Evolutionary conservation across 345 rosid genomes (phyloP), one percentile per base, ranked within the genome.

Genomic region (Garcia nutans): DNA sequence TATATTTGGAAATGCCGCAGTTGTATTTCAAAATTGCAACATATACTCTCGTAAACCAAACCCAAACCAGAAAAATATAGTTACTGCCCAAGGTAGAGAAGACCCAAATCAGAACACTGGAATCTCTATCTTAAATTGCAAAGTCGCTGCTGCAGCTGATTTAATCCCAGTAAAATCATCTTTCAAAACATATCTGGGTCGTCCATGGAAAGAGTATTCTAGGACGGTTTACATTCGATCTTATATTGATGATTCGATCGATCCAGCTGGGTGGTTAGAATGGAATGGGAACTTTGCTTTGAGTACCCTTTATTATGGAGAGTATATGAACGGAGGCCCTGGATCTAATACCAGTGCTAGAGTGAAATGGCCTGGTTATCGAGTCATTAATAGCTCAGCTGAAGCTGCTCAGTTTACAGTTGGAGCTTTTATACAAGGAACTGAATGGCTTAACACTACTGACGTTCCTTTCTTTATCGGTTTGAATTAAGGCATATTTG

Each of bases 201-300:
- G 98, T 42, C 98, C 98, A 0, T 93, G 97, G 98, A 92, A 79
- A 70, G 77, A 75, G 63, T 92, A 84, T 69, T 93, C 98, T 0
- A 85, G 98, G 85, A 94, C 96, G 2, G 92, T 87, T 61, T 64
- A 79, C 13, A 42, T 94, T 20, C 71, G 67, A 31, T 90, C 92
- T 0, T 65, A 80, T 24, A 88, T 94, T n/a, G 97, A 84, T 47
- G 94, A 88, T 70, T 31, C 84, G 71, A 84, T 94, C 6, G 86
- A 88, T 44, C 92, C 97, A 0, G 92, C 85, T 0, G 97, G 98
- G 67, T 94, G 93, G 94, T 69, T 91, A 64, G 96, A 90, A 74
- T 90, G 97, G 97, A 50, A 86, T 12, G 82, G 76, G 0, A 31
- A 75, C 0, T 88, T 86, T 81, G 93, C 87, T 0, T 76, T 92